phyloP scores from a whole-genome alignment of 2,329 filamentous ascomycete species.

The Exophiala alcalophila region DNA sequence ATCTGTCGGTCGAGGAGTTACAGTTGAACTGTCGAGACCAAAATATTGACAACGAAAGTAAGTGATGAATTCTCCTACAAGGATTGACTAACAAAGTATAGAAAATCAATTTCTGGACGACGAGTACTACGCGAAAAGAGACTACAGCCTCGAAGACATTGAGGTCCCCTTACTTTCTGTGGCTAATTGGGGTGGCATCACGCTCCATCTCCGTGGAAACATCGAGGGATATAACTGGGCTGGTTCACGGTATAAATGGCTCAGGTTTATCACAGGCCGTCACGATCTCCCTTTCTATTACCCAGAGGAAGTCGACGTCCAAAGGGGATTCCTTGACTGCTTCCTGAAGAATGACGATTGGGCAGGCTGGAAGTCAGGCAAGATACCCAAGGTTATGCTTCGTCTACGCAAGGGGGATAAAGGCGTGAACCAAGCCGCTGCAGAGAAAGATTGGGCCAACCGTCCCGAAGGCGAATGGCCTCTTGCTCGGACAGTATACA shows the following conservation, averaged over 20 bases:
- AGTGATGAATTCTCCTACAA: no score
- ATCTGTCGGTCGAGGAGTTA: slow-evolving; percentile 38
- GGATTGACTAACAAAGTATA: no score
- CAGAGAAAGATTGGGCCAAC: slow-evolving; percentile 55
- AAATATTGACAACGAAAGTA: slow-evolving; percentile 52
- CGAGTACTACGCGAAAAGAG: slow-evolving; percentile 61
- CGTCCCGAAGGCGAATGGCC: slow-evolving; percentile 65
- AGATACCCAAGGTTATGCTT: slow-evolving; percentile 54
- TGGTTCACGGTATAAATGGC: slow-evolving; percentile 64
- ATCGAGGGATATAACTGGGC: slow-evolving; percentile 61
- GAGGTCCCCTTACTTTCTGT: slow-evolving; percentile 65
- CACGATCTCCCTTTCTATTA: slow-evolving; percentile 74
- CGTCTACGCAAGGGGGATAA: slow-evolving; percentile 64
- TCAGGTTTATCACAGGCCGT: slow-evolving; percentile 66
- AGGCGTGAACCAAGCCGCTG: slow-evolving; percentile 62
- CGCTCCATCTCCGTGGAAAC: slow-evolving; percentile 67
- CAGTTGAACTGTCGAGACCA: slow-evolving; percentile 41
- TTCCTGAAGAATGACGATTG: slow-evolving; percentile 67
- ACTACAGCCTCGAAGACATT: slow-evolving; percentile 65
- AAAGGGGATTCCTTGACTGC: slow-evolving; percentile 65
- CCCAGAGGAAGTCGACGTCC: slow-evolving; percentile 64
- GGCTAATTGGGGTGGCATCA: slow-evolving; percentile 69
- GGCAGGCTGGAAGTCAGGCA: slow-evolving; percentile 40
- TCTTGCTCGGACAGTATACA: slow-evolving; percentile 63
- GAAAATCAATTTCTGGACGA: slow-evolving; percentile 60